These are phyloP conservation scores for Sporothrix brasiliensis DNA, from an alignment of 2,329 filamentous ascomycete species.

Conservation along the genomic window DNA sequence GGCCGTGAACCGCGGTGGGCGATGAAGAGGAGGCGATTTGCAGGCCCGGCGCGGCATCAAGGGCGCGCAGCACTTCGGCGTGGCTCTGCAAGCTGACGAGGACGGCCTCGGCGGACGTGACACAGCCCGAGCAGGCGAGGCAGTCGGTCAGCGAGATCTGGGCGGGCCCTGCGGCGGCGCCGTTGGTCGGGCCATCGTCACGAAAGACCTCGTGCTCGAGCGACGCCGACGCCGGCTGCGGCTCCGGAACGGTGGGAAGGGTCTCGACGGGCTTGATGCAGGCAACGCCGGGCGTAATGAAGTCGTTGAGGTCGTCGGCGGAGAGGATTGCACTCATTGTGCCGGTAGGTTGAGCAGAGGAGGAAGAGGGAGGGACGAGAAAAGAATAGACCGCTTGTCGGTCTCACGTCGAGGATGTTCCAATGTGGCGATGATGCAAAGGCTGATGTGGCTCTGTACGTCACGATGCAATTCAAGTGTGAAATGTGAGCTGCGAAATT, in stretches of 20 bases:
- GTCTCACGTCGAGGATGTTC: neutral
- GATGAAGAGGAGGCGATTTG: constrained; percentile 43
- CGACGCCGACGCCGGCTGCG: constrained; percentile 34
- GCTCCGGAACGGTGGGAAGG: constrained; percentile 65
- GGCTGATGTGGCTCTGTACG: neutral
- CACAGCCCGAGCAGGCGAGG: constrained; percentile 94
- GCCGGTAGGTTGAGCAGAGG: constrained; percentile 23
- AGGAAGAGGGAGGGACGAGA: neutral
- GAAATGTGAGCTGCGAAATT: neutral
- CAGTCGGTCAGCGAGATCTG: constrained; percentile 97
- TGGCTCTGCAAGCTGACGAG: constrained; percentile 94
- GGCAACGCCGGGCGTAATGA: constrained; percentile 95
- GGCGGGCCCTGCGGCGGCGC: constrained; percentile 63
- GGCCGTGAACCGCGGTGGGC: constrained; percentile 43
- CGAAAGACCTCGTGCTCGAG: constrained; percentile 84
- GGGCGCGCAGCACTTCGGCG: constrained; percentile 79
- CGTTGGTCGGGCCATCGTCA: constrained; percentile 71
- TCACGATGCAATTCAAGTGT: neutral
- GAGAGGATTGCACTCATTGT: constrained; percentile 97
- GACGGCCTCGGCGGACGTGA: constrained; percentile 96
- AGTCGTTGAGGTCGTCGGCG: constrained; percentile 96
- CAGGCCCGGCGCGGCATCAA: constrained; percentile 67
- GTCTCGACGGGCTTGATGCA: constrained; percentile 98
- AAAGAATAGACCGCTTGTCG: neutral
- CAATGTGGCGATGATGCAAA: neutral